Evolutionary conservation across 306 rosid genomes (phyloP), one percentile per base, ranked within the genome.

Genomic region (Ochetophila trinervis): DNA sequence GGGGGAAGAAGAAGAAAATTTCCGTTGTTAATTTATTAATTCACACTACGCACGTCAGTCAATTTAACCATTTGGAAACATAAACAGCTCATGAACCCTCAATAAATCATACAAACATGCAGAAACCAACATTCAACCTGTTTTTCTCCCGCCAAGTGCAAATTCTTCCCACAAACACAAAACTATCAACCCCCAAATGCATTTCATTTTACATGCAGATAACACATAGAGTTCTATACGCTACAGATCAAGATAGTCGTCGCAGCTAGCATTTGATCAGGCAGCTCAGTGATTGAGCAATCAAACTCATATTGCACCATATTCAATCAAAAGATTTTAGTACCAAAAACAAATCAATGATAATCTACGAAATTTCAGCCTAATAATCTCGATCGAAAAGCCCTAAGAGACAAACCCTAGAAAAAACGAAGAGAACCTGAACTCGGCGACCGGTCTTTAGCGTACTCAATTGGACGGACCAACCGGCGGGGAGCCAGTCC

Each of bases 401-500:
- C 16, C 15, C 54, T 0, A 3, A 62, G 60, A 58, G 19, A 52
- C 15, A 64, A 79, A 73, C 59, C 66, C 53, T 60, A 66, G 60
- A 69, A 59, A 13, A 66, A 58, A 4, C 7, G 14, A 32, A 15
- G 21, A 5, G 51, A 81, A 86, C 91, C 88, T 61, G 70, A 67
- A 75, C 78, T 73, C 54, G 57, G 52, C 84, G 77, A 53, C 79
- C 83, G 2, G 78, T 54, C 73, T 68, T 79, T 51, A 66, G 87
- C 35, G 60, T 67, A 53, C 64, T 78, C 22, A 55, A 75, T 53
- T 71, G 80, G 48, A 73, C 57, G 24, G 77, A 67, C 88, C 82
- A 81, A 24, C 88, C 84, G 51, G 76, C 70, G 60, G 87, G 85
- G 36, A 83, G 87, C 80, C 75, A 60, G 4, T 79, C 84, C 66